phyloP scores from a whole-genome alignment of 2,329 filamentous ascomycete species.

The Fusarium caatingaense region DNA sequence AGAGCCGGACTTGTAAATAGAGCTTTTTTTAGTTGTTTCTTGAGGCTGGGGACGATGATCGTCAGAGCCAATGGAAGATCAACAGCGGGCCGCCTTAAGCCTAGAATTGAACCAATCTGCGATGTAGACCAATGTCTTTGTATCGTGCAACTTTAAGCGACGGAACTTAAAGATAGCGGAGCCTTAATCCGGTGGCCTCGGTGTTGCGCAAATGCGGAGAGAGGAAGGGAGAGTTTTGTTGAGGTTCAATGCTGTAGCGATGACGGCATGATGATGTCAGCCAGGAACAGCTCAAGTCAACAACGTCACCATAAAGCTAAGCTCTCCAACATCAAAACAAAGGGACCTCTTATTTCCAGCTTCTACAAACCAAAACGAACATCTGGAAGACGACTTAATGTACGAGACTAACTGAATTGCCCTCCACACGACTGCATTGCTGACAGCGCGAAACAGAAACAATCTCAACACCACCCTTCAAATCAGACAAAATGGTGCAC shows the following conservation, averaged over 20 bases:
- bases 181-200: not conserved
- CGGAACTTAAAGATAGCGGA: no score
- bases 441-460: not conserved
- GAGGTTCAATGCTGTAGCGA: not conserved
- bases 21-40: not conserved
- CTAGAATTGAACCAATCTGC: not conserved
- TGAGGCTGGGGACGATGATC: not conserved
- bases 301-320: constrained; percentile 14
- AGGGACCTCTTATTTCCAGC: not conserved
- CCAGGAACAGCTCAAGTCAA: not conserved
- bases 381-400: no score
- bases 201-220: constrained; percentile 3
- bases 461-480: not conserved
- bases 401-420: no score
- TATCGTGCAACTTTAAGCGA: not conserved
- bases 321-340: constrained; percentile 2
- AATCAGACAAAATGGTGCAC: constrained; percentile 33
- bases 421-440: not conserved
- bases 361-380: no score
- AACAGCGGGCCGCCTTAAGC: not conserved
- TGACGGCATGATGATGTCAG: constrained; percentile 40
- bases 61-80: not conserved
- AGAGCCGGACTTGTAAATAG: no score
- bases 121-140: fast-evolving
- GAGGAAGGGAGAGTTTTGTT: not conserved